Evolutionary conservation across 345 rosid species (phyloP).

Genomic region (Syzygium aromaticum): DNA sequence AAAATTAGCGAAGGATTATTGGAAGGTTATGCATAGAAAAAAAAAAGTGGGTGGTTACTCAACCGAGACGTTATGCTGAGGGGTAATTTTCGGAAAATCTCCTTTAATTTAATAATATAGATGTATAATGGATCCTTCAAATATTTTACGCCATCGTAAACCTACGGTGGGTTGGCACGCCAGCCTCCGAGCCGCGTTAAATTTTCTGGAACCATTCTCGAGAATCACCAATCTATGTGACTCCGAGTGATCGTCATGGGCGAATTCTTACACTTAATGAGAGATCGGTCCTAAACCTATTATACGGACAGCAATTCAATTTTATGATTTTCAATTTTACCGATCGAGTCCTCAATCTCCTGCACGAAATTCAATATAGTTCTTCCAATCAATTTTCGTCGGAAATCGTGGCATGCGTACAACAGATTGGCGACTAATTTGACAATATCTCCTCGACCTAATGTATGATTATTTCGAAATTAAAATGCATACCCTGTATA

Average conservation of each 20-base stretch:
- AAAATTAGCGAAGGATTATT: neutral
- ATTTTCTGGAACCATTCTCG: neutral
- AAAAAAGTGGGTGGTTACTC: too few species aligned
- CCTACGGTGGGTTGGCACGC: neutral
- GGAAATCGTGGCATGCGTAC: neutral
- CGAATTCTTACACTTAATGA: neutral
- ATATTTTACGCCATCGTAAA: too few species aligned
- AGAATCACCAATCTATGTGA: neutral
- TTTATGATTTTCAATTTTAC: neutral
- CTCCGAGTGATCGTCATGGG: neutral
- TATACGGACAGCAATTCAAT: neutral
- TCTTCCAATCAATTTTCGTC: neutral
- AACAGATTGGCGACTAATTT: accelerated
- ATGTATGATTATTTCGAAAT: neutral
- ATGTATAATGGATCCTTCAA: too few species aligned
- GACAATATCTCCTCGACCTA: neutral
- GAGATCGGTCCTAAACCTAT: too few species aligned
- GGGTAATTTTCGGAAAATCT: neutral
- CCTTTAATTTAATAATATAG: too few species aligned
- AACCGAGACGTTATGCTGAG: neutral
- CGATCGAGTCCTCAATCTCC: accelerated
- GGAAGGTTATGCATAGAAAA: neutral
- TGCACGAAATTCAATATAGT: accelerated
- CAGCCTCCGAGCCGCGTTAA: neutral
- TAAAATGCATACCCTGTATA: neutral